Evolutionary conservation across 2,329 filamentous ascomycete genomes (phyloP).

Genomic region (Stagonosporopsis chrysanthemi): DNA sequence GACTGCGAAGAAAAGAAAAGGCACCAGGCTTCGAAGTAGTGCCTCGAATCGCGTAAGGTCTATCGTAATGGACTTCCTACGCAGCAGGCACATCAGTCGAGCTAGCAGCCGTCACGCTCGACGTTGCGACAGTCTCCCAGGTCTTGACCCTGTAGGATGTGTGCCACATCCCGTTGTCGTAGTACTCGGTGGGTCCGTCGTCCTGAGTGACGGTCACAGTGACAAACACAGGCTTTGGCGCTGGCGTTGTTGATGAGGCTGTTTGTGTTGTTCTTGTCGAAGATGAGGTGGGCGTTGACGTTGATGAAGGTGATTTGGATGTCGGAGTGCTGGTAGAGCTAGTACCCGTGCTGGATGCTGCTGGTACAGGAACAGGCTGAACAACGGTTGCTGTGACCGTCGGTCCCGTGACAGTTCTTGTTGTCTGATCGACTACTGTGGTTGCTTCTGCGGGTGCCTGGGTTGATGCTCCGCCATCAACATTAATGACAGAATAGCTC

Average conservation of each 20-base stretch:
- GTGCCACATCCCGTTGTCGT: conserved; percentile 57
- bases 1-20: not conserved
- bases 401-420: conserved; percentile 35
- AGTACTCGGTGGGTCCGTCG: conserved; percentile 47
- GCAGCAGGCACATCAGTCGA: conserved; percentile 17
- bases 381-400: conserved; percentile 35
- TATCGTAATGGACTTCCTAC: not conserved
- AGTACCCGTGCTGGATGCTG: conserved; percentile 21
- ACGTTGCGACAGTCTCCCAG: conserved; percentile 25
- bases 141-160: conserved; percentile 52
- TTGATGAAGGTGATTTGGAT: conserved; percentile 10
- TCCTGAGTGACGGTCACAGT: conserved; percentile 41
- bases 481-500: conserved; percentile 51
- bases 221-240: conserved; percentile 36
- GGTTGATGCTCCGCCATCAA: conserved; percentile 46
- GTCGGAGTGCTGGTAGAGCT: not conserved
- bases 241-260: conserved; percentile 24
- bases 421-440: conserved; percentile 31
- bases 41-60: not conserved
- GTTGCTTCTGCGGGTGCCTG: conserved; percentile 29
- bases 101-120: conserved; percentile 1
- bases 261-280: conserved; percentile 19
- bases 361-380: conserved; percentile 20
- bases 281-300: conserved; percentile 18
- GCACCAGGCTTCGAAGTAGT: not conserved